Evolutionary conservation across 2,329 filamentous ascomycete species (phyloP), one percentile per base, ranked within the genome.

Genomic region (Dothidotthia symphoricarpi): DNA sequence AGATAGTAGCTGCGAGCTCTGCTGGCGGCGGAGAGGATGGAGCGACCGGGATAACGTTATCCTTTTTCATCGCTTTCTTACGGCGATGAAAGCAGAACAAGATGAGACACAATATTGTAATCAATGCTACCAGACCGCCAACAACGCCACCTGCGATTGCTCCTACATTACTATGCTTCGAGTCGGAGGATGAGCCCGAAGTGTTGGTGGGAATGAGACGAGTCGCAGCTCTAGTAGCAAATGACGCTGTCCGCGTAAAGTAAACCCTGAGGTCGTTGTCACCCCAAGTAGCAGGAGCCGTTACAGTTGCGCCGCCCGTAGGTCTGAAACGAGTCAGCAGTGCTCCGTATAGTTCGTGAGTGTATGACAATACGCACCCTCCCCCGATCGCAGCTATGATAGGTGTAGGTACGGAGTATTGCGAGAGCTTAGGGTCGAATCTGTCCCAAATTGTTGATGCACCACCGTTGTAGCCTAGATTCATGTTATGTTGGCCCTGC

Each of bases 401-500:
- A 16, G 70, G 70, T 5, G 68, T 63, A 4, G 80, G 80, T 4
- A 83, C 76, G n/a, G 58, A 54, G 55, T 83, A 82, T 5, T 61
- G 62, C 6, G 73, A 73, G 9, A 79, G 64, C 24, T 72, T 72
- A 1, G 75, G 68, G 15, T 69, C 60, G 47, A 72, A 82, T 8
- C 72, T 63, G 40, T 73, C 69, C 79, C 79, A 82, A 8, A 71
- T 58, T 5, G 63, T 67, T 16, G 70, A 64, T 26, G 71, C 61
- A 4, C 65, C 54, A 7, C 75, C 76, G 22, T 75, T 73, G 36
- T 73, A 66, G 15, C 77, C 74, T 16, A 80, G 59, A 49, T 80
- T 73, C 41, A 77, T 63, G 42, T 77, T 76, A 58, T 82, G 79
- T 9, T 74, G 74, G 4, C 75, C 79, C 69, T 74, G 78, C 16